These are phyloP conservation scores for Peronospora belbahrii DNA, from an alignment of 352 stramenopile genomes.

Conservation along the genomic window DNA sequence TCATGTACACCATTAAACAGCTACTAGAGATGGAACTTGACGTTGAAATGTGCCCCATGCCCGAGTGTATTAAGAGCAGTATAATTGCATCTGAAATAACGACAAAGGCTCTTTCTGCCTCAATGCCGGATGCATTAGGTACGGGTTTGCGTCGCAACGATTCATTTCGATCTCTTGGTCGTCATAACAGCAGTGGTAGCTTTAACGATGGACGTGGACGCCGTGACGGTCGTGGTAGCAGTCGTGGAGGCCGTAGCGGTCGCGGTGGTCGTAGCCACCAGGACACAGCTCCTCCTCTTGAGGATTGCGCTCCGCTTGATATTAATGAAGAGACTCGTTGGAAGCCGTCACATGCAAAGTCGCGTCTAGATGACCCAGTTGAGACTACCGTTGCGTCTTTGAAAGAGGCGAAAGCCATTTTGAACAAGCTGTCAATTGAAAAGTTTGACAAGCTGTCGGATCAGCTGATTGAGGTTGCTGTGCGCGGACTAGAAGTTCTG, in stretches of 20 bases:
- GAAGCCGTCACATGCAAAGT: conserved; percentile 69
- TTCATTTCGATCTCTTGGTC: conserved; percentile 36
- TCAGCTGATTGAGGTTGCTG: conserved; percentile 87
- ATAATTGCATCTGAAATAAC: conserved; percentile 41
- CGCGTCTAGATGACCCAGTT: conserved; percentile 34
- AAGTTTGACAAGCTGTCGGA: conserved; percentile 94
- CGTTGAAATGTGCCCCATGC: conserved; percentile 38
- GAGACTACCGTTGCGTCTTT: conserved; percentile 66
- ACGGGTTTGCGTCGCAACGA: conserved; percentile 32
- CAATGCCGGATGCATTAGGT: conserved; percentile 14
- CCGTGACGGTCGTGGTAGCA: conserved; percentile 32
- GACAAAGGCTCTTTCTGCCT: conserved; percentile 34
- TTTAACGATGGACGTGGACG: conserved; percentile 31
- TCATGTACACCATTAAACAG: conserved; percentile 74
- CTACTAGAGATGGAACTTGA: conserved; percentile 66
- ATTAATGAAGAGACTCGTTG: conserved; percentile 82
- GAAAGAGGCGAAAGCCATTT: conserved; percentile 86
- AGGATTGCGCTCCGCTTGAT: conserved; percentile 55
- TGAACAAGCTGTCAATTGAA: conserved; percentile 96
- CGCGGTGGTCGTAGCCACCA: conserved; percentile 37
- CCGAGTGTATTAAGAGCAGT: conserved; percentile 40
- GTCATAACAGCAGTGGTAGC: conserved; percentile 36
- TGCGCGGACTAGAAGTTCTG: conserved; percentile 74
- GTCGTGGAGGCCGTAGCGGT: conserved; percentile 35
- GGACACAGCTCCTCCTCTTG: conserved; percentile 44